A percentile compares a stretch with the other conserved stretches of the same genome.
Conservation (phyloP, 1,284 basidiomycete genomes). For the Anthracocystis walkeri region DNA sequence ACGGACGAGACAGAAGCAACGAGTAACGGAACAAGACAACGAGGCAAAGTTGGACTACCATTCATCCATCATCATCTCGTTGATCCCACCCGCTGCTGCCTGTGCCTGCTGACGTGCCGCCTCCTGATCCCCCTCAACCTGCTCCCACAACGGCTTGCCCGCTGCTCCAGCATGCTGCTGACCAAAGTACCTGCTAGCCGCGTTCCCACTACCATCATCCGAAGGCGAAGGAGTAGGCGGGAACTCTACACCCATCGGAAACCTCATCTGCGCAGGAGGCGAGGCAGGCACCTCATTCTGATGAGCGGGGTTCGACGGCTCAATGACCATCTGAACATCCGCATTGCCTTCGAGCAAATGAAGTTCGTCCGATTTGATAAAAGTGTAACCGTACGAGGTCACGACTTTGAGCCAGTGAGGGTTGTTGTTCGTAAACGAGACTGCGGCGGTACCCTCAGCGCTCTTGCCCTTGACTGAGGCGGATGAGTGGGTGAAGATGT, state of each 20-base stretch:
- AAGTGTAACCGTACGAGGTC: slow-evolving; percentile 52
- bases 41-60: slow-evolving; percentile 19
- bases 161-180: slow-evolving; percentile 15
- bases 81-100: slow-evolving; percentile 15
- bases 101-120: slow-evolving; percentile 17
- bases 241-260: slow-evolving; percentile 43
- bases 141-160: slow-evolving; percentile 42
- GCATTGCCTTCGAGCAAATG: slow-evolving; percentile 45
- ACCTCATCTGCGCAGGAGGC: slow-evolving; percentile 38
- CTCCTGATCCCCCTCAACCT: slow-evolving; percentile 43
- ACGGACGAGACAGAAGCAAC: not conserved
- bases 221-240: slow-evolving; percentile 47
- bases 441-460: slow-evolving; percentile 5
- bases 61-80: slow-evolving; percentile 57
- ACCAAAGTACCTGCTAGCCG: slow-evolving; percentile 28
- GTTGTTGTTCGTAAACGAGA: slow-evolving; percentile 19
- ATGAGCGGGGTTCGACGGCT: slow-evolving; percentile 23
- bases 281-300: slow-evolving; percentile 43
- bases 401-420: slow-evolving; percentile 53
- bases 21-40: not conserved
- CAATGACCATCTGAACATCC: slow-evolving; percentile 51
- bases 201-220: slow-evolving; percentile 35
- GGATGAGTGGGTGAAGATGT: slow-evolving; percentile 47
- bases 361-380: slow-evolving; percentile 47
- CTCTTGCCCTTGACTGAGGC: slow-evolving; percentile 26